Percentiles rank a stretch among this genome's conserved stretches.
phyloP scores from a whole-genome alignment of 2,329 filamentous ascomycete genomes.

The Cytospora piceae region DNA sequence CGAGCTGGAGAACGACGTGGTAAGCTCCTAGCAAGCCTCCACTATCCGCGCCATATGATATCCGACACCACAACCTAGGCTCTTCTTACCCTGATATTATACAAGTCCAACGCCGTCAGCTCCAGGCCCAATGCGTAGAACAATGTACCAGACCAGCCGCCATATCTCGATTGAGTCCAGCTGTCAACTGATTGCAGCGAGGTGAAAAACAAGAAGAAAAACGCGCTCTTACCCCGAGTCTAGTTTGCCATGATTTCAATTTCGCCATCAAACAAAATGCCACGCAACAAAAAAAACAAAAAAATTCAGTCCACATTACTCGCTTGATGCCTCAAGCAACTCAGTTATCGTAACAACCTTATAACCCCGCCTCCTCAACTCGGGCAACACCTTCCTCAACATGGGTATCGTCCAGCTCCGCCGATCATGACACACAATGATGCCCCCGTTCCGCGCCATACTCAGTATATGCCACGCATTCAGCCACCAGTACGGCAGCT shows the following conservation, averaged over 20 bases:
- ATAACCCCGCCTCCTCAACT: conserved; percentile 71
- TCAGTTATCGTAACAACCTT: conserved; percentile 71
- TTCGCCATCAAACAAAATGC: neutral
- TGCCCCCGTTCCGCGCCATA: conserved; percentile 74
- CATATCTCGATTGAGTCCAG: neutral
- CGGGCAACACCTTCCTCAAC: conserved; percentile 72
- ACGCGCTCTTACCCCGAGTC: conserved; percentile 8
- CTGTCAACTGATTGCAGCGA: neutral
- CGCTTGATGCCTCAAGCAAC: conserved; percentile 52
- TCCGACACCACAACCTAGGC: neutral
- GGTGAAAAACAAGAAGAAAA: neutral
- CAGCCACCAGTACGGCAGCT: conserved; percentile 68
- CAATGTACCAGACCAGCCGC: no score
- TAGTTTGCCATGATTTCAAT: neutral
- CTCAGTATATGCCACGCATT: conserved; percentile 82
- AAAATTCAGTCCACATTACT: neutral
- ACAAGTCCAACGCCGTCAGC: conserved; percentile 1
- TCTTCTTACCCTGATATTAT: neutral
- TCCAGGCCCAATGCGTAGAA: conserved; percentile 8
- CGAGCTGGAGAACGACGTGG: neutral
- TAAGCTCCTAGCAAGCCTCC: neutral
- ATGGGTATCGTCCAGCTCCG: conserved; percentile 83
- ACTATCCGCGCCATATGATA: neutral
- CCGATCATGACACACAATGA: conserved; percentile 86
- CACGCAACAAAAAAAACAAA: neutral